phyloP scores from a whole-genome alignment of 805 yeast genomes.

The Priceomyces haplophilus region DNA sequence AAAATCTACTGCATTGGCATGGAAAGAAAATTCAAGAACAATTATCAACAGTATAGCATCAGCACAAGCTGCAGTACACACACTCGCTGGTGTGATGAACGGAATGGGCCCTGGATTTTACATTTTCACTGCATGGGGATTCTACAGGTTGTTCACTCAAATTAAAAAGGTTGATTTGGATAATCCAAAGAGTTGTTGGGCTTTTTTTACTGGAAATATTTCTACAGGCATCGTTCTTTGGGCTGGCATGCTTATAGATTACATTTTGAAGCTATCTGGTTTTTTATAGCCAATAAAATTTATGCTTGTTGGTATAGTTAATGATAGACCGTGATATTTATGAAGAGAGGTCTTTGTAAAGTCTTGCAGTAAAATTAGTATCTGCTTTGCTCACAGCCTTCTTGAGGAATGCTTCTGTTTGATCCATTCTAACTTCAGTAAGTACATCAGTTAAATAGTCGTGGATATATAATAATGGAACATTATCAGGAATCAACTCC shows the following conservation, averaged over 20 bases:
- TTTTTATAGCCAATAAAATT: conserved; percentile 19
- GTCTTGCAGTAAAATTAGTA: conserved; percentile 16
- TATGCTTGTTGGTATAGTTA: background rate
- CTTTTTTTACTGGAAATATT: conserved; percentile 72
- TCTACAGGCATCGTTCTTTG: conserved; percentile 69
- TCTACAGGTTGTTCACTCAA: conserved; percentile 65
- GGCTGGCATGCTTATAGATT: conserved; percentile 65
- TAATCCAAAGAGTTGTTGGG: conserved; percentile 79
- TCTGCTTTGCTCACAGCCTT: conserved; percentile 32
- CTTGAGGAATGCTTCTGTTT: conserved; percentile 15
- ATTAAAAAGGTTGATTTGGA: conserved; percentile 74
- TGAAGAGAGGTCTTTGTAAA: conserved; percentile 20
- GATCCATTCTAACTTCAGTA: conserved; percentile 17
- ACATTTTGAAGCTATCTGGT: conserved; percentile 49
- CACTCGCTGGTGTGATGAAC: conserved; percentile 67
- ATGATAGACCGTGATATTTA: too few relatives aligned
- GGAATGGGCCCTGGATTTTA: conserved; percentile 88
- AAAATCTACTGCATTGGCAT: conserved; percentile 90
- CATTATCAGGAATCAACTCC: conserved; percentile 25
- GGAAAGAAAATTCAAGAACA: conserved; percentile 80
- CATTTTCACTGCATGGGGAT: conserved; percentile 62
- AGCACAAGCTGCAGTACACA: conserved; percentile 63
- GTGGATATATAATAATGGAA: conserved; percentile 28
- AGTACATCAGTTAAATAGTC: conserved; percentile 23
- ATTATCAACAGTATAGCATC: conserved; percentile 61